phyloP scores from a whole-genome alignment of 768 basidiomycete genomes.

The Macrolepiota albuminosa region DNA sequence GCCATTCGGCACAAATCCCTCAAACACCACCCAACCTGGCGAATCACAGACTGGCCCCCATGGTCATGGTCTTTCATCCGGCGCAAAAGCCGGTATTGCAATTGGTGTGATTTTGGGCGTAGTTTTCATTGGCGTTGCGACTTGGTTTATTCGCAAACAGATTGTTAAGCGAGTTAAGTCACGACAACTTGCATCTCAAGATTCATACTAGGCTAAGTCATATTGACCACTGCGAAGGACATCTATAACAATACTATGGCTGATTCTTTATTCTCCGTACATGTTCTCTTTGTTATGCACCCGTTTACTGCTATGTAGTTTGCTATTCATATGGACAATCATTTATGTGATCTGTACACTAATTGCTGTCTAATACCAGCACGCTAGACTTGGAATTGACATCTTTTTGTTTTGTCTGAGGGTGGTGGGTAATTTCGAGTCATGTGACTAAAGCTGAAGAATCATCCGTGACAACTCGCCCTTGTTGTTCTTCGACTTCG shows the following conservation, averaged over 20 bases:
- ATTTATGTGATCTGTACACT: background rate
- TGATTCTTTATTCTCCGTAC: background rate
- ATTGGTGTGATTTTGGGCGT: constrained; percentile 48
- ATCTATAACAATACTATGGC: background rate
- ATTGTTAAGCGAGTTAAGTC: constrained; percentile 29
- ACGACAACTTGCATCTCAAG: constrained; percentile 18
- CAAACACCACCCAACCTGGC: constrained; percentile 11
- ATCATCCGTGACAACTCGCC: constrained; percentile 11
- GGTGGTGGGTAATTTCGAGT: background rate
- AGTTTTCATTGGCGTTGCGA: constrained; percentile 29
- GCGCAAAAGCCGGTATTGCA: constrained; percentile 27
- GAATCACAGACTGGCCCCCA: constrained; percentile 9
- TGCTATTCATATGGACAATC: background rate
- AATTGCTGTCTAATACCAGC: background rate
- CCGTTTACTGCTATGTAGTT: too few species aligned
- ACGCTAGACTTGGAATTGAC: background rate
- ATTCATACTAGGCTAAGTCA: constrained; percentile 10
- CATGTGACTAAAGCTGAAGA: constrained; percentile 15
- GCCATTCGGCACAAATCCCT: constrained; percentile 61
- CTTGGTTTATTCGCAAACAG: constrained; percentile 49
- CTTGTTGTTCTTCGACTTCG: constrained; percentile 8
- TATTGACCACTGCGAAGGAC: background rate
- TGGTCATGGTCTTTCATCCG: constrained; percentile 2
- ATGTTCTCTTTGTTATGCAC: background rate
- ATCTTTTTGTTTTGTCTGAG: too few species aligned